Base-by-base conservation (phyloP, 1,284 basidiomycete species). In the Ganoderma lucidum region DNA sequence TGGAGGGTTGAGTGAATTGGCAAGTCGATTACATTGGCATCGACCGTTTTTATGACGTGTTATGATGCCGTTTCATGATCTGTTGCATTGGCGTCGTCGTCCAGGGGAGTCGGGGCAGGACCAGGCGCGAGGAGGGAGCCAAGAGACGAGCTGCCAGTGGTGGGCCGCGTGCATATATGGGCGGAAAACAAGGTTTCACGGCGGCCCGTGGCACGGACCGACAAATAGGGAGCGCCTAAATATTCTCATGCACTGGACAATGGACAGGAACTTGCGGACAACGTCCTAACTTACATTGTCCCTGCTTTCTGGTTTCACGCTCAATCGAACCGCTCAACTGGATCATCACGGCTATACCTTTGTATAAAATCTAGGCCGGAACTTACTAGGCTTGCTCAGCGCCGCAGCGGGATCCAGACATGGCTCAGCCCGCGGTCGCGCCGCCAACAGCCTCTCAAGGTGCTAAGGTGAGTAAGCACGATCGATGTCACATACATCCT, bases 381-480 rank as follows among this genome's bases (percentile, higher is more conserved):
- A 35, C 53, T 41, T 58, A 35, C 30, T 58, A 58, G 56, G 6
- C 56, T 28, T 61, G 37, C 39, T 28, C 59, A 61, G 15, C 37
- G 9, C 6, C 32, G 56, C 56, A 39, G 30, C 19, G 37, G 56
- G 10, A 39, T 39, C 59, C 12, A 41, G 53, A 56, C 55, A 65
- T 65, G 64, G 58, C 60, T 30, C 64, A 44, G 55, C 41, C 48
- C n/a, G 28, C 59, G 37, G 14, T 23, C 60, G 60, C 37, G 59
- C 19, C 59, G 4, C n/a, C 58, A 6, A 14, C 42, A 19, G 3
- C 32, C 28, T n/a, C 59, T 23, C 42, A 19, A 51, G 67, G 65
- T 53, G 39, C 71, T 6, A 75, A 76, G 73, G 77, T 77, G 64
- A n/a, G 41, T 67, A 17, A 58, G 30, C n/a, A 23, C 2, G 30